A percentile compares a stretch with the other conserved stretches of the same genome.
Evolutionary conservation across 257 asterid species (phyloP).

Genomic region (Nicotiana benthamiana): DNA sequence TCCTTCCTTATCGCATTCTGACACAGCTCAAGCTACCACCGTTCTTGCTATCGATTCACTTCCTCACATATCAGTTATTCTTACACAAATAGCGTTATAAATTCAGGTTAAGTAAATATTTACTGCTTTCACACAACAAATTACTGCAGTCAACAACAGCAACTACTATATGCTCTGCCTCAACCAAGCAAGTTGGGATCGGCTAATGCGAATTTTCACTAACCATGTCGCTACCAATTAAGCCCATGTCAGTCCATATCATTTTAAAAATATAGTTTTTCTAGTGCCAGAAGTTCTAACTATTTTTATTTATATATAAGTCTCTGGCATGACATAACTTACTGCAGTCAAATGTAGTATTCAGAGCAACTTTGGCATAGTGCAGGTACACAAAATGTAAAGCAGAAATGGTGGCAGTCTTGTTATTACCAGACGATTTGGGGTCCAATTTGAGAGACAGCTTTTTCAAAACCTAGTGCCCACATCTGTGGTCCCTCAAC

Average conservation of each 20-base stretch:
- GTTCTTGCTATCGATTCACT: neutral
- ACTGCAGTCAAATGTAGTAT: neutral
- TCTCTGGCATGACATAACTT: neutral
- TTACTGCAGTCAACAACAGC: neutral
- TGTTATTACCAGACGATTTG: conserved; percentile 72
- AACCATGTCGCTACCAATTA: neutral
- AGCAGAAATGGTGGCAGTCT: conserved; percentile 15
- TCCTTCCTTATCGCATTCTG: neutral
- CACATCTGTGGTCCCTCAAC: conserved; percentile 98
- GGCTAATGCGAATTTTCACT: neutral
- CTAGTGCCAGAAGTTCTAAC: neutral
- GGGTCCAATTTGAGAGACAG: conserved; percentile 72
- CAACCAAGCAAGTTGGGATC: neutral
- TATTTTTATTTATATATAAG: neutral
- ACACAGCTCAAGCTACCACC: neutral
- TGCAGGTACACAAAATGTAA: neutral
- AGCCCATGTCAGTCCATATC: neutral
- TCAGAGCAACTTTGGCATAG: neutral
- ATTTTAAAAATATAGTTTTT: neutral
- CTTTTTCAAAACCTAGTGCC: conserved; percentile 64
- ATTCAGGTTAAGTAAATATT: neutral
- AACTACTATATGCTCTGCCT: neutral
- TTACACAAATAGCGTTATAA: neutral
- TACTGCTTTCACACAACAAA: neutral
- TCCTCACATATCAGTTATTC: neutral